These are phyloP conservation scores for Suillus clintonianus DNA, from an alignment of 768 basidiomycete genomes.

Conservation along the genomic window DNA sequence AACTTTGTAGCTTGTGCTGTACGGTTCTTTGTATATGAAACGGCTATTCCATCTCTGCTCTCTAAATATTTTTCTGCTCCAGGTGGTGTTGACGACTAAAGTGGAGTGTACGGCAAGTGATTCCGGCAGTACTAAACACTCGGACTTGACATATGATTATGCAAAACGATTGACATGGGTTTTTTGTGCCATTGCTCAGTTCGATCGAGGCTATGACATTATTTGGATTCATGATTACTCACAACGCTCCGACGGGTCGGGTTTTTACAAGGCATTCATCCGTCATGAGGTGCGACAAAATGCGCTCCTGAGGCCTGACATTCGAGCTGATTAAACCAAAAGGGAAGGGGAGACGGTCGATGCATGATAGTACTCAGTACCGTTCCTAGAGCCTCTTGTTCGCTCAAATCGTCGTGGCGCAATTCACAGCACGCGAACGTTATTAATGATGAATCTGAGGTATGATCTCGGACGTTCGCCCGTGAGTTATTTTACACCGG, in stretches of 20 bases:
- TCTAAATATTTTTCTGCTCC: too few relatives aligned
- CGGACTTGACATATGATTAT: too few relatives aligned
- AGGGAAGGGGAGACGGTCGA: neutral
- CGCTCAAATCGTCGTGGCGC: neutral
- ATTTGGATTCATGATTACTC: too few relatives aligned
- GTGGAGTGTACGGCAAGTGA: too few relatives aligned
- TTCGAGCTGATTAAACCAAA: neutral
- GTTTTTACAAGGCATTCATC: too few relatives aligned
- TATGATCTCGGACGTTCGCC: neutral
- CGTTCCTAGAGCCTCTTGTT: neutral
- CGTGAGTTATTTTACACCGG: neutral
- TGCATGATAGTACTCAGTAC: neutral
- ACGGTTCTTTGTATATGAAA: conserved; percentile 27
- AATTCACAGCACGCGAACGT: neutral
- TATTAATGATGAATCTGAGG: neutral
- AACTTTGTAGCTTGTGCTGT: conserved; percentile 46
- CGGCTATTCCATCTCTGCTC: conserved; percentile 14
- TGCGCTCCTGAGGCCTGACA: neutral
- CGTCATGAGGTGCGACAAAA: too few relatives aligned
- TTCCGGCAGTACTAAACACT: too few relatives aligned
- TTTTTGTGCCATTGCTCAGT: too few relatives aligned
- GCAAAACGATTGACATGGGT: too few relatives aligned
- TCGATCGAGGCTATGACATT: too few relatives aligned
- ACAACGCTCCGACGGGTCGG: too few relatives aligned
- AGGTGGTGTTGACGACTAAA: too few relatives aligned